Evolutionary conservation across 2,329 filamentous ascomycete genomes (phyloP), one percentile per base, ranked within the genome.

Genomic region (Dactylellina parvicollis): DNA sequence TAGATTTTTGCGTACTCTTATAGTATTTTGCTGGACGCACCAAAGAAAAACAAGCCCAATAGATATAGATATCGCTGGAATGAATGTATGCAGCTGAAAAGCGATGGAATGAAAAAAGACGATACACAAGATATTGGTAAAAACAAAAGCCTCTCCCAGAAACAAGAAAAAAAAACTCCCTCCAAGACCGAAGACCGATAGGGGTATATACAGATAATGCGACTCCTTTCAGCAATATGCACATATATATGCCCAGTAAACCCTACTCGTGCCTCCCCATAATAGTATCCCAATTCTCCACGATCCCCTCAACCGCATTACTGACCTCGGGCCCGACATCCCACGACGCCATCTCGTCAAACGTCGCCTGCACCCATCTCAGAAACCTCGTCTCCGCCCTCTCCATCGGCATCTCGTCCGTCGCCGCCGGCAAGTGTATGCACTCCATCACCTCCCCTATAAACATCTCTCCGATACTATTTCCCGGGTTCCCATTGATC

Each of bases 281-380:
- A 9, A 61, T 22, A 12, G 52, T 32, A 59, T 75, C 72, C 64
- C 64, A 70, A 22, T 75, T 52, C 22, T 70, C 64, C 1, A 75
- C 64, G 24, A 60, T 75, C 16, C 50, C 65, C 30, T 75, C 65
- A 10, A 70, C 65, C 3, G 59, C 52, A 71, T 57, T 57, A 40
- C 72, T 70, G 34, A 78, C 76, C 22, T 74, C 75, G 20, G 52
- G 56, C 0, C 76, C 76, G 10, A 78, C 76, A 44, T 76, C 76
- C 76, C 76, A 78, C 38, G 75, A 74, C 10, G 75, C 71, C 75
- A 78, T 78, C 44, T 78, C 76, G 44, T 70, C 73, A 57, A 78
- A 78, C 40, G 77, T 75, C 24, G 60, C 73, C 60, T 75, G 76
- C 62, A 78, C 75, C 76, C 76, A 78, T 26, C 75, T 67, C 60